A percentile compares a stretch with the other conserved stretches of the same genome.
Evolutionary conservation across 2,329 filamentous ascomycete genomes (phyloP).

Genomic region (Aspergillus intermedius): DNA sequence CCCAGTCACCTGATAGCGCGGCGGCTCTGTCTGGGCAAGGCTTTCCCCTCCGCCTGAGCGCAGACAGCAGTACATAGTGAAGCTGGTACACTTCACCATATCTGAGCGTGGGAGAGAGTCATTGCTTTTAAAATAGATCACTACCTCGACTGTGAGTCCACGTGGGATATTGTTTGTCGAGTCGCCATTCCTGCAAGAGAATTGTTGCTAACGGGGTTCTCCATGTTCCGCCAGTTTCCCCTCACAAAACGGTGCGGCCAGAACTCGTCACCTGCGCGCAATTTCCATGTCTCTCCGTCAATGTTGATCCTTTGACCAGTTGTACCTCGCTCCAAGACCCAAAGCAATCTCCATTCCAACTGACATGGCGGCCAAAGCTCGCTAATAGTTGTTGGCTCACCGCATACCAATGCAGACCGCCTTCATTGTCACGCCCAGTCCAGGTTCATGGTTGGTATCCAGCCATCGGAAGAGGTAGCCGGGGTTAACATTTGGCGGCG

Average conservation of each 20-base stretch:
- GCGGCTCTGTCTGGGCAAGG: background rate
- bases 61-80: background rate
- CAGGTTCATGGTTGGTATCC: conserved; percentile 28
- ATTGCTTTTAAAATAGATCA: background rate
- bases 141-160: background rate
- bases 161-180: background rate
- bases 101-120: background rate
- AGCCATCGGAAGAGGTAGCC: conserved; percentile 25
- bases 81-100: background rate
- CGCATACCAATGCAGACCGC: conserved; percentile 31
- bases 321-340: background rate
- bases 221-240: background rate
- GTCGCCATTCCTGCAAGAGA: background rate
- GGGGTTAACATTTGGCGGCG: conserved; percentile 29
- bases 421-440: conserved; percentile 22
- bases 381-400: conserved; percentile 8
- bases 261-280: conserved; percentile 3
- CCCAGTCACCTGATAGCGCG: background rate
- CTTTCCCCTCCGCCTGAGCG: background rate
- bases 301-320: conserved; percentile 14
- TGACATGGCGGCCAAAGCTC: conserved; percentile 7
- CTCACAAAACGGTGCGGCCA: background rate
- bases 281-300: conserved; percentile 5
- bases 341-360: conserved; percentile 2
- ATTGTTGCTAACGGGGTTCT: background rate